Evolutionary conservation across 2,329 filamentous ascomycete genomes (phyloP), one percentile per base, ranked within the genome.

Genomic region (Erysiphe pulchra): DNA sequence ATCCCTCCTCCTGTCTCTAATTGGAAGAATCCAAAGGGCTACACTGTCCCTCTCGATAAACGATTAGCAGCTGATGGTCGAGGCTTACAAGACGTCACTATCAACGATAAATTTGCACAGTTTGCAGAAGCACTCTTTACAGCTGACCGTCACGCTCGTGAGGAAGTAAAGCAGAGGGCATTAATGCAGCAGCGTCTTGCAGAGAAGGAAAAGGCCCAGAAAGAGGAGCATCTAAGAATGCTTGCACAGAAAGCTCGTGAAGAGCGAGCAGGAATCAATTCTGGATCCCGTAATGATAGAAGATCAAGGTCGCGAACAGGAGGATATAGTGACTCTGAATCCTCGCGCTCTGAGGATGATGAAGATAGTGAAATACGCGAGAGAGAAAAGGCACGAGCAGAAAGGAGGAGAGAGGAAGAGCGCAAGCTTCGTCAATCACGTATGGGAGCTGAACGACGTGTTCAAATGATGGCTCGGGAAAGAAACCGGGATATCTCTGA

Each of bases 11-110:
- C 87, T 0, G 78, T 98, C 1, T 92, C 83, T 17, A 95, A 95
- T 61, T 98, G 90, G 90, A 98, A 98, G 71, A 98, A 98, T 60
- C 83, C 87, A 1, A 95, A 95, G 65, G 90, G 90, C 55, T 98
- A 93, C 58, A 98, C 90, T 0, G 83, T 98, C 1, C 84, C 90
- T 0, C 62, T 98, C 45, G 90, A 98, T 61, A 98, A 98, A 66
- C 78, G 90, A 58, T 65, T 98, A 53, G 90, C 90, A 16, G 87
- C 90, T 9, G 87, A 95, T 60, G 90, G 90, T 12, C 73, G 90
- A 55, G 84, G 84, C 0, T 60, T 98, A 50, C 85, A 94, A 60
- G 90, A 98, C 59, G 76, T 93, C 38, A 80, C 84, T 7, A 95
- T 98, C 63, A 95, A 93, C 63, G 90, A 98, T 67, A 95, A 94